Conservation (phyloP, 208 protist genomes). For the Trypanosoma boissoni region DNA sequence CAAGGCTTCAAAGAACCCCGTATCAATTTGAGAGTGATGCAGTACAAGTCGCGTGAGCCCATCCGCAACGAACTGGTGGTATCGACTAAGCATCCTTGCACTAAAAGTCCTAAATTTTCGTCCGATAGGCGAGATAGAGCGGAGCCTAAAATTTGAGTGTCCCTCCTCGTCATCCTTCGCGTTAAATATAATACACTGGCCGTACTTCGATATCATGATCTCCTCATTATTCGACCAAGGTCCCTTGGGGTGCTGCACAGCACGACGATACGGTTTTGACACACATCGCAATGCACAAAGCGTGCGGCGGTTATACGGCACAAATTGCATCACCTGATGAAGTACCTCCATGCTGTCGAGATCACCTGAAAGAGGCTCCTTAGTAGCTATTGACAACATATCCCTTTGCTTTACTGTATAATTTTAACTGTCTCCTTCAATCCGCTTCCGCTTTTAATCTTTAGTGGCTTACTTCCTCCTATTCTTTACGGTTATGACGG, state of each 20-base stretch:
- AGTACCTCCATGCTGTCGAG: slow-evolving; percentile 51
- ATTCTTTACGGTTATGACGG: no score
- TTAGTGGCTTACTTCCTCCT: no score
- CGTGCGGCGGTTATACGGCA: slow-evolving; percentile 85
- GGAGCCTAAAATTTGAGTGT: slow-evolving; percentile 54
- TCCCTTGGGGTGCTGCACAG: slow-evolving; percentile 59
- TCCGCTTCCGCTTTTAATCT: not conserved
- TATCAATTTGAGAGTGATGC: slow-evolving; percentile 68
- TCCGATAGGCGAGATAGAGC: slow-evolving; percentile 69
- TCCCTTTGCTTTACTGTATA: not conserved
- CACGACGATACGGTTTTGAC: slow-evolving; percentile 69
- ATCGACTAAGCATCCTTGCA: slow-evolving; percentile 60
- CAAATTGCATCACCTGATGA: slow-evolving; percentile 74
- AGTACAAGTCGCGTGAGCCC: slow-evolving; percentile 65
- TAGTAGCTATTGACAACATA: slow-evolving; percentile 56
- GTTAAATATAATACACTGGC: slow-evolving; percentile 81
- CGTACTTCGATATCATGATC: slow-evolving; percentile 77
- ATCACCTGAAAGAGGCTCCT: slow-evolving; percentile 50
- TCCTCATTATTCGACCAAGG: slow-evolving; percentile 67
- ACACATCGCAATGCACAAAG: slow-evolving; percentile 78
- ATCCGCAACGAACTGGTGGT: slow-evolving; percentile 63
- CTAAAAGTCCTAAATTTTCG: slow-evolving; percentile 73
- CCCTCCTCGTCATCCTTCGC: slow-evolving; percentile 64
- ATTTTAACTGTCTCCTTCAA: not conserved
- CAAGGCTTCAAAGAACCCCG: slow-evolving; percentile 64